Evolutionary conservation across 2,329 filamentous ascomycete species (phyloP), one percentile per base, ranked within the genome.

Genomic region (Ramichloridium luteum): DNA sequence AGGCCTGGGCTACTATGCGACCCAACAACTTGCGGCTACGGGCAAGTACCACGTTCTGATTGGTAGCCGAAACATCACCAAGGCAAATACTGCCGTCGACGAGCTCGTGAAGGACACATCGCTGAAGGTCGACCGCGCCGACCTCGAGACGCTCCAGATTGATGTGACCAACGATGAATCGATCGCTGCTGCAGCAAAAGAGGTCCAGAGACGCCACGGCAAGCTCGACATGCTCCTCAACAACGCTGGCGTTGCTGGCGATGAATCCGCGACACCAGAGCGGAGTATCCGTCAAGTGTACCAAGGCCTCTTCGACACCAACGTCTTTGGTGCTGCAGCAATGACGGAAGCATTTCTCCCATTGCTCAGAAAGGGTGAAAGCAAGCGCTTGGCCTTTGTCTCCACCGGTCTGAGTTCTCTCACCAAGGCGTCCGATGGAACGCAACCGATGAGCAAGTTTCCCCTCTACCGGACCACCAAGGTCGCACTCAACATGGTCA

Each of bases 161-260:
- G 62, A 68, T 41, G 44, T 66, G 5, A 55, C 50, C 16, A 53
- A 50, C 17, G 60, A 66, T 34, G 49, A 52, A 4, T 59, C 60
- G 22, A 61, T 68, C 41, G 36, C 40, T 4, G 37, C 45, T 3
- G 60, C 60, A 5, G 57, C 52, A 5, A 34, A 45, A 4, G 33
- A 38, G 1, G 52, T 59, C 1, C 44, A 46, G 29, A 13, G 45
- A 11, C 38, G 44, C 8, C 32, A 49, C 39, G 45, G 46, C 13
- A 44, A 37, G 9, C 40, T 59, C 1, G 55, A 60, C 33, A 37
- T 59, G 23, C 41, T 60, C 1, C 39, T 59, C 17, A 38, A 51
- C 27, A 60, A 60, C 28, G 56, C 55, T 6, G 58, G 56, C n/a
- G 43, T 53, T 13, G 31, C 37, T 10, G 25, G 17, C 16, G 27